Evolutionary conservation across 2,329 filamentous ascomycete genomes (phyloP), one percentile per base, ranked within the genome.

Genomic region (Apiospora rasikravindrae): DNA sequence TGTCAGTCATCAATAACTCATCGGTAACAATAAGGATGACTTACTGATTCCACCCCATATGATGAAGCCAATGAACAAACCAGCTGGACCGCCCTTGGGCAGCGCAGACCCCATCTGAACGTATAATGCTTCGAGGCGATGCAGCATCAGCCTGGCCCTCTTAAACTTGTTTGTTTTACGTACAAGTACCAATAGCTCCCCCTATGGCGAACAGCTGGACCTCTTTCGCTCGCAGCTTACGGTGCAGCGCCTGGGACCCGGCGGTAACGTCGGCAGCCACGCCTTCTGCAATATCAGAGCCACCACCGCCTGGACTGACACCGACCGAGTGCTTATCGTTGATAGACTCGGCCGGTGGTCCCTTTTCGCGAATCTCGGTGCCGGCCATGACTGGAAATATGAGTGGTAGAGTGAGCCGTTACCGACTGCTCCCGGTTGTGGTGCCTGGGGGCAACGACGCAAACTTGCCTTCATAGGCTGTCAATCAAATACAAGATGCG

Each of bases 21-120:
- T 14, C 19, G 7, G 44, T 22, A 42, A 6, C n/a, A 10, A 51
- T 2, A 24, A 13, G 10, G 22, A 8, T 13, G n/a, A 51, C 49
- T 51, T 51, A 51, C 49, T 51, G n/a, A 51, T 11, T 4, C 49
- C 47, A 37, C 76, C 76, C 72, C 73, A 79, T 45, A 80, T 73
- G 66, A 75, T 16, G 64, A 78, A 79, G 24, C 72, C 81, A 2
- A 82, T 69, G 57, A 83, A 79, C 13, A 83, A 75, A 0, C 80
- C 77, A 0, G 78, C 82, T 0, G 81, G 81, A 5, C 82, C 81
- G 0, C 77, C 78, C 61, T 82, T 81, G 10, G 80, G 78, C 0
- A 82, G 76, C 0, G 76, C 76, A 11, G 76, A 77, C 19, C 81
- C 81, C 76, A 83, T 83, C 69, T 74, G 73, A 22, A 77, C 74